These are phyloP conservation scores for Apophysomyces variabilis DNA, from an alignment of 371 early-diverging fungal genomes.

Conservation along the genomic window DNA sequence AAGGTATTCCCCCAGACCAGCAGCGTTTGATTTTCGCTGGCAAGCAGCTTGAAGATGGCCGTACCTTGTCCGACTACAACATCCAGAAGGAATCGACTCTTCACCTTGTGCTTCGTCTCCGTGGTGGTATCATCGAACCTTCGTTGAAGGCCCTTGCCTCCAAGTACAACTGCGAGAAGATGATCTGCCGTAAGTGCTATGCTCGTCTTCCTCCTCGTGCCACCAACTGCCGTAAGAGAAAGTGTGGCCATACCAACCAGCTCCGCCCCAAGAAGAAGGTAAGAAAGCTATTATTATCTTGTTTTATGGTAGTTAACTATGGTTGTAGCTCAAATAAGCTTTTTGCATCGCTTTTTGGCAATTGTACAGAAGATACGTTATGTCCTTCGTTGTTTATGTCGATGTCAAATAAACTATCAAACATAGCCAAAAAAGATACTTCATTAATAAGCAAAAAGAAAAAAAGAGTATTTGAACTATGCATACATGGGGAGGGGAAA, in stretches of 20 bases:
- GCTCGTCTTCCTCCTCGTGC: slow-evolving; percentile 99
- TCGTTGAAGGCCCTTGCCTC: slow-evolving; percentile 96
- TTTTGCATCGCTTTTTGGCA: slow-evolving; percentile 8
- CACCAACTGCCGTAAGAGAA: slow-evolving; percentile 99
- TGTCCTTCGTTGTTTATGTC: slow-evolving; percentile 12
- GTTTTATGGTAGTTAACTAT: not conserved
- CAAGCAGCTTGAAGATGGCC: slow-evolving; percentile 99
- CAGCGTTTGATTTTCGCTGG: slow-evolving; percentile 99
- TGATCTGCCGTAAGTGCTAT: slow-evolving; percentile 99
- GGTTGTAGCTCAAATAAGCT: slow-evolving; percentile 43
- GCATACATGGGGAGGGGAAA: slow-evolving; percentile 6
- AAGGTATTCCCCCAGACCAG: slow-evolving; percentile 99
- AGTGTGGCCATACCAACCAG: slow-evolving; percentile 99
- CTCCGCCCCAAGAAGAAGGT: slow-evolving; percentile 98
- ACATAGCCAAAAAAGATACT: not conserved
- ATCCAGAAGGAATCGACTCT: slow-evolving; percentile 98
- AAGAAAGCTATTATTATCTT: not conserved
- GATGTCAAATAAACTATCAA: slow-evolving; percentile 4
- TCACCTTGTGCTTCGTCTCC: slow-evolving; percentile 97
- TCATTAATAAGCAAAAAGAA: too few relatives aligned
- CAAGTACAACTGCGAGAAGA: slow-evolving; percentile 99
- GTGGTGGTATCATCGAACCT: slow-evolving; percentile 97
- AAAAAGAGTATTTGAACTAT: too few relatives aligned
- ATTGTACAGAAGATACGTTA: slow-evolving; percentile 1
- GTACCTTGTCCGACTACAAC: slow-evolving; percentile 88